Conservation (phyloP, 2,329 filamentous ascomycete genomes). For the Bertia moriformis region DNA sequence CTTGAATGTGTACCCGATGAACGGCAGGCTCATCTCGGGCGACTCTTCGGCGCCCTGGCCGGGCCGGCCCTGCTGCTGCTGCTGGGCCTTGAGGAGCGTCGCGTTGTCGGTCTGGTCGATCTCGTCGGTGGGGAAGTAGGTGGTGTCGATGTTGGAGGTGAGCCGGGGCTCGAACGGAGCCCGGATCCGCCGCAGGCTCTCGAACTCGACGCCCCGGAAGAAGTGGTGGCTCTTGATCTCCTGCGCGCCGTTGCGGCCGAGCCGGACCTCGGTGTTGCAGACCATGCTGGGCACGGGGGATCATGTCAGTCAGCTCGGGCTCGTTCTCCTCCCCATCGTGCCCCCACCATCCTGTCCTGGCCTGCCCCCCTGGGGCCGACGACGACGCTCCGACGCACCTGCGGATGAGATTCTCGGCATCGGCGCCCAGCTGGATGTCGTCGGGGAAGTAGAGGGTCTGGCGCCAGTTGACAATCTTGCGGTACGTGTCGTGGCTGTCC, state of each 20-base stretch:
- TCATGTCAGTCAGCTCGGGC: background rate
- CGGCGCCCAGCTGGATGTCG: slow-evolving; percentile 73
- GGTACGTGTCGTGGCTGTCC: slow-evolving; percentile 92
- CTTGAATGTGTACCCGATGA: slow-evolving; percentile 96
- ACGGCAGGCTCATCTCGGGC: slow-evolving; percentile 89
- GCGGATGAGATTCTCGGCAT: slow-evolving; percentile 84
- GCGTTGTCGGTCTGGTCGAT: slow-evolving; percentile 94
- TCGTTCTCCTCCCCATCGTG: background rate
- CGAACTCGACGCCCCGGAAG: slow-evolving; percentile 94
- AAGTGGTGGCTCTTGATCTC: slow-evolving; percentile 91
- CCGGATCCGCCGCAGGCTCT: slow-evolving; percentile 78
- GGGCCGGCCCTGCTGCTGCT: slow-evolving; percentile 49
- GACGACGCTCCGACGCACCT: slow-evolving; percentile 48
- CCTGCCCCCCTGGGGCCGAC: background rate
- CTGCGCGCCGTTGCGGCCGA: slow-evolving; percentile 72
- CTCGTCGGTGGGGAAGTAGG: slow-evolving; percentile 97
- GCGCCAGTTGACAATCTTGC: slow-evolving; percentile 98
- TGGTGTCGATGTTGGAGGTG: slow-evolving; percentile 85
- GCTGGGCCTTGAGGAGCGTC: slow-evolving; percentile 72
- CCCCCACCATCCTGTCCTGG: slow-evolving; percentile 3
- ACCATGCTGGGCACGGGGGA: slow-evolving; percentile 50
- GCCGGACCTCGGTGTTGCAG: slow-evolving; percentile 81
- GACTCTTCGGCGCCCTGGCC: slow-evolving; percentile 51
- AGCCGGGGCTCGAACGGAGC: slow-evolving; percentile 93
- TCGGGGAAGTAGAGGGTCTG: slow-evolving; percentile 93